Conservation (phyloP, 2,329 filamentous ascomycete species). For the Hymenoscyphus salicellus region DNA sequence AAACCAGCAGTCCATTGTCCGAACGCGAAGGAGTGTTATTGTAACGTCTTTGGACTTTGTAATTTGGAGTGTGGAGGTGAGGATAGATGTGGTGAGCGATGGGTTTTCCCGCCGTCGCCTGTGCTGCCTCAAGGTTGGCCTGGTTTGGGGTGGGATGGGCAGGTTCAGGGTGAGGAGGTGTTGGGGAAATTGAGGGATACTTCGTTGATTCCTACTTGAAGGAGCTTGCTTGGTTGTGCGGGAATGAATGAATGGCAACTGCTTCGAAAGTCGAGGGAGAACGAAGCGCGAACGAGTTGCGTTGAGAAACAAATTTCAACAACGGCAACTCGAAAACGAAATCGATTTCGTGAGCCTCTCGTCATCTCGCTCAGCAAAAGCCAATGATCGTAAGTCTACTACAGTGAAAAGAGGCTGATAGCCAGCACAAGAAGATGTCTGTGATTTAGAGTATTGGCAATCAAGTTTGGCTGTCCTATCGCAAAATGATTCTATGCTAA, state of each 20-base stretch:
- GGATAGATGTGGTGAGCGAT: conserved; percentile 54
- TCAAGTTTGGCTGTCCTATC: not conserved
- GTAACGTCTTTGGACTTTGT: conserved; percentile 64
- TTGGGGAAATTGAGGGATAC: conserved; percentile 4
- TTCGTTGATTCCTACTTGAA: not conserved
- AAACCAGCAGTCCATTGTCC: conserved; percentile 59
- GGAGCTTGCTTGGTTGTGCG: no score
- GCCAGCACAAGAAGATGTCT: not conserved
- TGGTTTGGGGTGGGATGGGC: conserved; percentile 49
- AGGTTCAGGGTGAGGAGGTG: conserved; percentile 32
- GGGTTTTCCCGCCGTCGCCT: conserved; percentile 56
- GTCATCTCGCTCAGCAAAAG: no score
- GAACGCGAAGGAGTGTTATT: conserved; percentile 60
- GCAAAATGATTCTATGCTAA: not conserved
- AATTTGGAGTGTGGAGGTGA: conserved; percentile 40
- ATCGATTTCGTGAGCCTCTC: no score
- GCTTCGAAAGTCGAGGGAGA: no score
- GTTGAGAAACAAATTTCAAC: no score
- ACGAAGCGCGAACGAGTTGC: no score
- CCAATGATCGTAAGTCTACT: not conserved
- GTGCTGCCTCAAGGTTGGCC: conserved; percentile 63
- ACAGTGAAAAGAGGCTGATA: not conserved
- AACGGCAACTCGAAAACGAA: no score
- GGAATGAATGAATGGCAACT: no score
- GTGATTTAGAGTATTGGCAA: not conserved